Percentiles rank a stretch among this genome's conserved stretches.
phyloP scores from a whole-genome alignment of 805 yeast genomes.

The Pichia membranifaciens region DNA sequence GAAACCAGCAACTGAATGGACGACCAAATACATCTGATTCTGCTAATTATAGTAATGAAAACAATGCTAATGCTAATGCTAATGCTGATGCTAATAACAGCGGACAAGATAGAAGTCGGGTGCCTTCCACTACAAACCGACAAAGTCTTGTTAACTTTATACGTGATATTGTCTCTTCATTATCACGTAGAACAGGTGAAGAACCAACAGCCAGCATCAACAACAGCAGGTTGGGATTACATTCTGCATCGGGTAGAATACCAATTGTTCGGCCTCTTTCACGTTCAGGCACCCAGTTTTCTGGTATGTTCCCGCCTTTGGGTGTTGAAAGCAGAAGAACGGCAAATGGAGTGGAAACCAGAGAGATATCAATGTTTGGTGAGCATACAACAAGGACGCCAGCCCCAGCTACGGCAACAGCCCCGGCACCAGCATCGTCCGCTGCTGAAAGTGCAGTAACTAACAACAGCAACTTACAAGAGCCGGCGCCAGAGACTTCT shows the following conservation, averaged over 20 bases:
- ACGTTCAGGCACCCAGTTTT: not conserved
- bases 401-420: not conserved
- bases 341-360: constrained; percentile 39
- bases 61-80: too few species aligned
- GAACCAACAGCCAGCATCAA: not conserved
- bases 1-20: not conserved
- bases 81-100: not conserved
- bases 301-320: constrained; percentile 33
- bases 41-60: not conserved
- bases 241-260: not conserved
- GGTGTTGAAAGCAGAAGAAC: constrained; percentile 48
- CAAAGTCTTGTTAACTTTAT: constrained; percentile 7
- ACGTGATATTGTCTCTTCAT: constrained; percentile 10
- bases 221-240: constrained; percentile 1
- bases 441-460: not conserved
- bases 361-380: constrained; percentile 7
- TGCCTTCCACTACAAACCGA: not conserved
- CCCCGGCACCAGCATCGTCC: not conserved
- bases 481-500: too few species aligned
- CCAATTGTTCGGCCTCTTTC: constrained; percentile 20
- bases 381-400: not conserved
- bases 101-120: not conserved
- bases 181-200: constrained; percentile 2
- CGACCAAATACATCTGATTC: not conserved
- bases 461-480: too few species aligned